These are phyloP conservation scores for Trametes elegans DNA, from an alignment of 768 basidiomycete species.

Conservation along the genomic window DNA sequence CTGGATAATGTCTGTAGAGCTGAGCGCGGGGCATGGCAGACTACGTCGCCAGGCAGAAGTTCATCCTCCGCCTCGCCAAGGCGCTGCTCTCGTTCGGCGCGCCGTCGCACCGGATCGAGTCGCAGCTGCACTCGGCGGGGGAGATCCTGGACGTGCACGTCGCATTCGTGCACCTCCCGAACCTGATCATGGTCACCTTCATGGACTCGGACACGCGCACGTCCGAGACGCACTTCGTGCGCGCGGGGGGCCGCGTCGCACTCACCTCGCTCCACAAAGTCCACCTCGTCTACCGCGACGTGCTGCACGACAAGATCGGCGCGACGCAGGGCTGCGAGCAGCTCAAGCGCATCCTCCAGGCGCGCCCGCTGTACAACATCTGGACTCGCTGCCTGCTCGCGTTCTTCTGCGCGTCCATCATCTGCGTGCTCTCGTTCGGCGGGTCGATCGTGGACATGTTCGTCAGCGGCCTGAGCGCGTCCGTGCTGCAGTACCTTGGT, in stretches of 20 bases:
- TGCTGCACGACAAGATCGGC: constrained; percentile 79
- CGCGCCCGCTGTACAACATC: constrained; percentile 67
- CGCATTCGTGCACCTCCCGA: constrained; percentile 80
- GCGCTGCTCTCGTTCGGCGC: constrained; percentile 90
- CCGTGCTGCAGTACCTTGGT: constrained; percentile 74
- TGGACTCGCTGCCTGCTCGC: constrained; percentile 69
- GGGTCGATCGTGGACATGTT: constrained; percentile 82
- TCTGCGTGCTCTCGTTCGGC: constrained; percentile 81
- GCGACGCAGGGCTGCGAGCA: constrained; percentile 69
- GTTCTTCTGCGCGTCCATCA: constrained; percentile 74
- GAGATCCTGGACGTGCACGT: constrained; percentile 75
- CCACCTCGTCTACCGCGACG: constrained; percentile 81
- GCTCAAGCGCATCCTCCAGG: constrained; percentile 60
- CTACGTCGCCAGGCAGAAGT: constrained; percentile 42
- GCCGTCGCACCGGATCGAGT: constrained; percentile 92
- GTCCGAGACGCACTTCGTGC: constrained; percentile 83
- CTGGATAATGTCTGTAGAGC: too few species aligned
- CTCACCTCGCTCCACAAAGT: constrained; percentile 80
- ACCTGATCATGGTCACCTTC: constrained; percentile 78
- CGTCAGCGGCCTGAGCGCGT: constrained; percentile 69
- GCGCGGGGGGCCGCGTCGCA: constrained; percentile 75
- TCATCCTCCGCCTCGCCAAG: constrained; percentile 83
- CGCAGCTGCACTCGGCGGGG: constrained; percentile 80
- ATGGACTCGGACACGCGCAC: constrained; percentile 70
- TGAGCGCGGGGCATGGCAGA: too few species aligned